Evolutionary conservation across 2,329 filamentous ascomycete species (phyloP), one percentile per base, ranked within the genome.

Genomic region (Epichloe festucae): DNA sequence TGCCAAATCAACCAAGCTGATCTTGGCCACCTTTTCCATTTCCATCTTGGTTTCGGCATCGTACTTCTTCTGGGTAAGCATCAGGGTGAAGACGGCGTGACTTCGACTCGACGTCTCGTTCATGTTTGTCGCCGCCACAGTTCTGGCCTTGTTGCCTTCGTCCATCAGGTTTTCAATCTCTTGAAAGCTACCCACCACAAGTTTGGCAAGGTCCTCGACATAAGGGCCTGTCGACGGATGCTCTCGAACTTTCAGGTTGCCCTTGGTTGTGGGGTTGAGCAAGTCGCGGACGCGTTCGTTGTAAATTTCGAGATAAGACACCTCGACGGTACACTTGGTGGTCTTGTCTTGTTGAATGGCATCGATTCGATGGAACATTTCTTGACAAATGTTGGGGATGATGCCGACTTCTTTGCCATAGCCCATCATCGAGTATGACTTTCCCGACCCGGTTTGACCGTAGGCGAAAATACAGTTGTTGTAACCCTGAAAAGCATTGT

Each of bases 401-500:
- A 98, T 93, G 67, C 93, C 93, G 53, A 89, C 80, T 64, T 98
- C 91, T 62, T 91, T 85, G 50, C 93, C 93, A 70, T 97, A 98
- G 47, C 93, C 93, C 93, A 98, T 98, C 91, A 98, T 98, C 35
- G 90, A 96, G 69, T 98, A 98, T 15, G 89, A 96, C 72, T 98
- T 98, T 70, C 93, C 93, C 1, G 93, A 97, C 59, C 93, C 93
- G 2, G 93, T 98, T 73, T 98, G 93, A 17, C 93, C 93, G 65
- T 98, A 98, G 14, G 93, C 93, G 66, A 98, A 98, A 64, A 98
- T 98, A 76, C 93, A 98, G 69, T 97, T 98, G 75, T 98, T 97
- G 74, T 97, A 98, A 44, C 93, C 93, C 63, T 91, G 82, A 65
- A 98, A 98, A 17, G 93, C 93, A 79, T 98, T 98, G 72, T 98